Evolutionary conservation across 169 alveolate genomes (phyloP), one percentile per base, ranked within the genome.

Genomic region (Fabrea salina): DNA sequence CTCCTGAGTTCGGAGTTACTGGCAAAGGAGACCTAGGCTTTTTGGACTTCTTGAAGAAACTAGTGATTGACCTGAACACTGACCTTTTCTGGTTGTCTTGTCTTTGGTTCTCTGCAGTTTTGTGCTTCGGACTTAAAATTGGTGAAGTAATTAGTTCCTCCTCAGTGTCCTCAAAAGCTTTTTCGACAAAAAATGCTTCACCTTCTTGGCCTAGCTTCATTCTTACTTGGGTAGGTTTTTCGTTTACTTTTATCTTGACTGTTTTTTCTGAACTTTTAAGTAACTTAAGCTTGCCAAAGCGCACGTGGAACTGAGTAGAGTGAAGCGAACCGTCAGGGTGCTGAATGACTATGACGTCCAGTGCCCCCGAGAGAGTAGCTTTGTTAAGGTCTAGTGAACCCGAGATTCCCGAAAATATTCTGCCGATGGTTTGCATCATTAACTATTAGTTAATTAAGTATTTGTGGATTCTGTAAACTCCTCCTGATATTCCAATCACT

Each of bases 351-450:
- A 95, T 94, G 57, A 95, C 95, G 79, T 95, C 98, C 22, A 92
- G 90, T 66, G 97, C 95, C 0, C 98, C 98, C 43, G 97, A 92
- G 25, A 95, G 85, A 57, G 98, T 95, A n/a, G 98, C 98, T 75
- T 95, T 97, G 80, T 95, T 95, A n/a, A n/a, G n/a, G n/a, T n/a
- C n/a, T n/a, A n/a, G n/a, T n/a, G n/a, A n/a, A n/a, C n/a, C n/a
- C n/a, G n/a, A n/a, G n/a, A n/a, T n/a, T n/a, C n/a, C n/a, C n/a
- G n/a, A n/a, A n/a, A n/a, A n/a, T n/a, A n/a, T n/a, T n/a, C n/a
- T n/a, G n/a, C n/a, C n/a, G n/a, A n/a, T n/a, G n/a, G n/a, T n/a
- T n/a, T n/a, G n/a, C n/a, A n/a, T n/a, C n/a, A n/a, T n/a, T n/a
- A n/a, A n/a, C n/a, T n/a, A n/a, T n/a, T n/a, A n/a, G n/a, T n/a